Evolutionary conservation across 2,329 filamentous ascomycete genomes (phyloP).

Genomic region (Mycosphaerelloides madeirae): DNA sequence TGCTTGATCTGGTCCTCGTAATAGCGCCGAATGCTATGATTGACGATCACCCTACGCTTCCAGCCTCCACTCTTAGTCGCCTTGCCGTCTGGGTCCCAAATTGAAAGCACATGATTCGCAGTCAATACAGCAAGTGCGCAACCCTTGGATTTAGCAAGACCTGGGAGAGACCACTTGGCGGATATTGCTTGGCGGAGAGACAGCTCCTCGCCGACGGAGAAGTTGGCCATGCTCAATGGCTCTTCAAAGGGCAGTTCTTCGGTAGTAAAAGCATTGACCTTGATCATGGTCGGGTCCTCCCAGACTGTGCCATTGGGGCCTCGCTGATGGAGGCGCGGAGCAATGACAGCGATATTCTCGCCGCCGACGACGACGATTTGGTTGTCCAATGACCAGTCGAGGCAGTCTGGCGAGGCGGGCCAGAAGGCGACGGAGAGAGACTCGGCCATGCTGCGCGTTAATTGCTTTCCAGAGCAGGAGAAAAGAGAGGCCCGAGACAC

Average conservation of each 20-base stretch:
- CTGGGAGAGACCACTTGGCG: conserved; percentile 54
- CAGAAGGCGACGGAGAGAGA: conserved; percentile 36
- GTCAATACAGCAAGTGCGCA: conserved; percentile 54
- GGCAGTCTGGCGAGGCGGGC: conserved; percentile 49
- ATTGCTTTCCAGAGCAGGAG: not conserved
- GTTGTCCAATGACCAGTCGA: conserved; percentile 58
- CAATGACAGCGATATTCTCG: conserved; percentile 52
- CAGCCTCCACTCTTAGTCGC: conserved; percentile 43
- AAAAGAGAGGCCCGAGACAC: conserved; percentile 4
- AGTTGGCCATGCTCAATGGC: conserved; percentile 44
- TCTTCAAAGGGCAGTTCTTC: conserved; percentile 45
- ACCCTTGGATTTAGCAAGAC: conserved; percentile 51
- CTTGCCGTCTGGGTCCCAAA: conserved; percentile 51
- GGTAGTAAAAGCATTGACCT: conserved; percentile 49
- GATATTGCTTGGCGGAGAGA: conserved; percentile 48
- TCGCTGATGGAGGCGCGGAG: conserved; percentile 22
- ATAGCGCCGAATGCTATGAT: conserved; percentile 42
- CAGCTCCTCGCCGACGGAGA: conserved; percentile 57
- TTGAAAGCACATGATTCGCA: conserved; percentile 51
- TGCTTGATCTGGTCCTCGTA: conserved; percentile 35
- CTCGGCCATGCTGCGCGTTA: conserved; percentile 14
- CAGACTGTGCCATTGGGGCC: conserved; percentile 27
- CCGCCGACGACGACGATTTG: conserved; percentile 54
- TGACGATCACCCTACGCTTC: conserved; percentile 51
- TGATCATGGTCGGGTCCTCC: conserved; percentile 41